phyloP scores from a whole-genome alignment of 2,329 filamentous ascomycete genomes.

The Metarhizium robertsii region DNA sequence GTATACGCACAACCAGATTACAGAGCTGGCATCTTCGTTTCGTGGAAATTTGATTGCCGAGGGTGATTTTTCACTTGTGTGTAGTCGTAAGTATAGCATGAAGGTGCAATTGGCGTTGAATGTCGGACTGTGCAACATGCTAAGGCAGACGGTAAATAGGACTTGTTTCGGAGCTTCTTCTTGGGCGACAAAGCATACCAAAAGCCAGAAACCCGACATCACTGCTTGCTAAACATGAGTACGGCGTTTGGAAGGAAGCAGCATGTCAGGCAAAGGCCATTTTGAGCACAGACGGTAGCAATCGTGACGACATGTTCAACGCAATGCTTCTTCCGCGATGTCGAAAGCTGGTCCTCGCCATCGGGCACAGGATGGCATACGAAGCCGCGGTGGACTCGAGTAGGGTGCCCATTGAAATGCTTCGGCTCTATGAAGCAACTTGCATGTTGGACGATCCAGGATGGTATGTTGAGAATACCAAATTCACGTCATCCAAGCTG shows the following conservation, averaged over 20 bases:
- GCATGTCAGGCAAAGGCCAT: slow-evolving; percentile 4
- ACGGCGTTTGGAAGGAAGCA: slow-evolving; percentile 14
- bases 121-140: not conserved
- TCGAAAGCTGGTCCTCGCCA: slow-evolving; percentile 14
- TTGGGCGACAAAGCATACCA: slow-evolving; percentile 14
- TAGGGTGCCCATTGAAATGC: slow-evolving; percentile 1
- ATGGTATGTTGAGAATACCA: slow-evolving; percentile 9
- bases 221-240: slow-evolving; percentile 14
- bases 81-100: not conserved
- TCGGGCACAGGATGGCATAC: slow-evolving; percentile 20
- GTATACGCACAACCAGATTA: slow-evolving; percentile 15
- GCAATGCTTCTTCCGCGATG: slow-evolving; percentile 15
- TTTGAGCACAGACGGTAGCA: slow-evolving; percentile 1
- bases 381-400: slow-evolving; percentile 11
- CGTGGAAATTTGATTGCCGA: slow-evolving; percentile 5
- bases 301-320: slow-evolving; percentile 14
- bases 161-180: slow-evolving; percentile 14
- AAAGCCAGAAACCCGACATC: slow-evolving; percentile 6
- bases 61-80: not conserved
- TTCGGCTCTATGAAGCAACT: slow-evolving; percentile 7
- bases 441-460: slow-evolving; percentile 8
- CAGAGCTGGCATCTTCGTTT: slow-evolving; percentile 10
- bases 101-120: no score
- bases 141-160: not conserved
- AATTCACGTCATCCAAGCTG: not conserved